Percentiles rank a stretch among this genome's conserved stretches.
Conservation (phyloP, 1,284 basidiomycete species). For the Exsudoporus floridanus region DNA sequence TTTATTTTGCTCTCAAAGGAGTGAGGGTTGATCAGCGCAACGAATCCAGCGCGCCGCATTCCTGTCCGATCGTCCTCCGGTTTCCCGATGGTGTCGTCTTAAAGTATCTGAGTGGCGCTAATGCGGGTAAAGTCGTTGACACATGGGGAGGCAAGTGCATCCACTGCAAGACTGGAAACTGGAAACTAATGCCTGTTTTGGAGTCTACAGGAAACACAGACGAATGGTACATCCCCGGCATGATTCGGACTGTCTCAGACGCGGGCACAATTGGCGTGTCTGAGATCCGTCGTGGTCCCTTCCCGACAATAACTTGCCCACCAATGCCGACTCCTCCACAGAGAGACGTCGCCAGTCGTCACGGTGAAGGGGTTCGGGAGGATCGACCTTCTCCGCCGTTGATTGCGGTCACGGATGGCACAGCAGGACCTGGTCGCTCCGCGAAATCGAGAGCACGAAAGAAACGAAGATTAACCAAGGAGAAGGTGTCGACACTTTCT, state of each 20-base stretch:
- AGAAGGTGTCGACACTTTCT: neutral
- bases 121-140: conserved; percentile 34
- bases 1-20: conserved; percentile 48
- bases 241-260: conserved; percentile 14
- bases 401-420: neutral
- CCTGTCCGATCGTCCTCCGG: conserved; percentile 38
- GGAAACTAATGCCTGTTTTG: neutral
- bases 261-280: conserved; percentile 7
- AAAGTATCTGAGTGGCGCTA: conserved; percentile 33
- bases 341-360: neutral
- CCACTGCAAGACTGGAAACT: neutral
- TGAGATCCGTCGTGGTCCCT: neutral
- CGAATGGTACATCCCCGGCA: conserved; percentile 31
- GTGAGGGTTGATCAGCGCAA: conserved; percentile 28
- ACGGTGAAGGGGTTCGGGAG: neutral
- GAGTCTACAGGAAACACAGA: conserved; percentile 17
- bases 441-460: conserved; percentile 17
- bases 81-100: conserved; percentile 42
- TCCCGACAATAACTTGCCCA: neutral
- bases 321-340: neutral
- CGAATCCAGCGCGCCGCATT: conserved; percentile 32
- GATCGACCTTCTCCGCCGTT: neutral
- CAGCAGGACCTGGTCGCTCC: neutral
- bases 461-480: conserved; percentile 16
- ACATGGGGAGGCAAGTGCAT: conserved; percentile 42